Evolutionary conservation across 2,329 filamentous ascomycete species (phyloP), one percentile per base, ranked within the genome.

Genomic region (Exophiala lecanii-corni): DNA sequence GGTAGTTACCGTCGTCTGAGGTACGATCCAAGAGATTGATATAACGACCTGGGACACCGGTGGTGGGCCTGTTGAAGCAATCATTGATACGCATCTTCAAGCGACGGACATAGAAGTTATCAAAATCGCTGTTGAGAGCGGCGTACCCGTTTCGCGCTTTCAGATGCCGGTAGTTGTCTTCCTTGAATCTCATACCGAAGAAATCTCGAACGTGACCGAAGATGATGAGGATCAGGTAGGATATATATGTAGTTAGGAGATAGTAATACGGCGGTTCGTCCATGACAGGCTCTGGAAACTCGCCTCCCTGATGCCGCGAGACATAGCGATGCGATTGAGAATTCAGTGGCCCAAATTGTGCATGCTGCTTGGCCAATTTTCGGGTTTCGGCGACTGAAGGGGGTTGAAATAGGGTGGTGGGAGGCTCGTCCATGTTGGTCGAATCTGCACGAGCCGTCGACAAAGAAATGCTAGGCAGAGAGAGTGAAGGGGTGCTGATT

Each of bases 261-360:
- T 86, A 96, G 74, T 89, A 97, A 71, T 96, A 97, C 13, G 91
- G 88, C 31, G 92, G 91, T 65, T 96, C 91, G 61, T 98, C 92
- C 62, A 95, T 87, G 47, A 97, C 73, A 4, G 91, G 89, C 26
- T 88, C 79, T 34, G 82, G 81, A 45, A 97, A 84, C 28, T 83
- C 78, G 57, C 81, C 79, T 55, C 89, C 91, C 49, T 84, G 81
- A 63, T 94, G 89, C 65, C 84, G 81, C 73, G 89, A 96, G 51
- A 86, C 82, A 70, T 96, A 95, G 61, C 86, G 78, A 67, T 98
- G 91, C 59, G 76, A 84, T 38, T 81, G 78, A 54, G 87, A 83
- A 53, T 82, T 76, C 37, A 97, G 73, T 12, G 91, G 91, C 9
- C 86, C 92, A 60, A 97, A 98, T 61, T 97, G 89, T 25, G 91